Base-by-base conservation (phyloP, 331 rosid species). In the Telfairia occidentalis region DNA sequence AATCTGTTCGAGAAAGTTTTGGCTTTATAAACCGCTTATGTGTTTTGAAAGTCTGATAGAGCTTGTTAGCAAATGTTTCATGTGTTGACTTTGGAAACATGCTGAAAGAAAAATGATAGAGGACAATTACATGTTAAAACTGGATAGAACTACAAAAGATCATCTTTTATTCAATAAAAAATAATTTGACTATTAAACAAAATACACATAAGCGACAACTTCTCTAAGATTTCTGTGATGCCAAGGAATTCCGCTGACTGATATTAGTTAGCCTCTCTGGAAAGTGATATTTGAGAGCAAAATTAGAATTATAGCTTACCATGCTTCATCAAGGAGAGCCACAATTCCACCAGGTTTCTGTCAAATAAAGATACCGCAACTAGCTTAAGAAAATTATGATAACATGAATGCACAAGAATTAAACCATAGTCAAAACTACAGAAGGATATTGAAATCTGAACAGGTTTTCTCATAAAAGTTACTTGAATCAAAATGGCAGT, bases 41-140 rank as follows among this genome's bases (percentile, higher is more conserved):
- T 76, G 10, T 70, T 86, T 87, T 95, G 81, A 92, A 95, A 80
- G 99, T 92, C 74, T 95, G 99, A 87, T 95, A 95, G 69, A 95
- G 93, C 83, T 89, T 95, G 89, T 95, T 95, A 23, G 99, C 79
- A 85, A 95, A 95, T 73, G 99, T 95, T 85, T 95, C 99, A 72
- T 95, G 97, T 64, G 99, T 95, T 48, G 99, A 95, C 90, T 95
- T 95, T n/a, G 99, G 99, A 86, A 95, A 95, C 99, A 95, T 95
- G 88, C 99, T 95, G 81, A 80, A 86, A 83, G 71, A 66, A 40
- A 78, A 73, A 71, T 63, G 40, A 65, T 34, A 55, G 65, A 24
- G 69, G 30, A 69, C 64, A 43, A 28, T 40, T 24, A n/a, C 54
- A 12, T 2, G 11, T 67, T 42, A 26, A 42, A 67, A 38, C 5